These are phyloP conservation scores for Turritis glabra DNA, from an alignment of 345 rosid genomes.

Conservation along the genomic window DNA sequence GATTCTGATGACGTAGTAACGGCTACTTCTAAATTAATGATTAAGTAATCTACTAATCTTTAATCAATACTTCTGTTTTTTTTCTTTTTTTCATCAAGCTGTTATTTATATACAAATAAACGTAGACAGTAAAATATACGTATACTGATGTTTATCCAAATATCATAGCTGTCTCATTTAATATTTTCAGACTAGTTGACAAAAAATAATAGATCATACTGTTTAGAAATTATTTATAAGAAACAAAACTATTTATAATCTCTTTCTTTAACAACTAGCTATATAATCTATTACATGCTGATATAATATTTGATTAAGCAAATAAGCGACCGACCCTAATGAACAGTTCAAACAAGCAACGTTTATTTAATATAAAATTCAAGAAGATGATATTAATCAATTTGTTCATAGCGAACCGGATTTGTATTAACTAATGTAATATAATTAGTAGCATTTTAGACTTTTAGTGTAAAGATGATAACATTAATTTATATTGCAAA, in stretches of 20 bases:
- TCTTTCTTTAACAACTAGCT: neutral
- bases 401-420: neutral
- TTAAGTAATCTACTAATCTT: constrained; percentile 5
- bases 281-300: neutral
- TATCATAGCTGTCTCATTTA: constrained; percentile 28
- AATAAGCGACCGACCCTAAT: neutral
- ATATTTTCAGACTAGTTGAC: neutral
- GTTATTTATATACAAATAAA: neutral
- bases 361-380: neutral
- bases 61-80: neutral
- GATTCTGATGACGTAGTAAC: constrained; percentile 30
- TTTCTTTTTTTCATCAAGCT: neutral
- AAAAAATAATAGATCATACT: too few species aligned
- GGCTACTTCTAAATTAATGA: constrained; percentile 14
- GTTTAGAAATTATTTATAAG: neutral
- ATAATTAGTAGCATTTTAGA: constrained; percentile 5
- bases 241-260: neutral
- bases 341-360: constrained; percentile 30
- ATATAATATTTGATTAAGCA: neutral
- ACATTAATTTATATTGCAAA: neutral
- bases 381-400: neutral
- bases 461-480: neutral
- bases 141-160: constrained; percentile 25
- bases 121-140: too few species aligned
- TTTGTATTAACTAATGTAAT: constrained; percentile 5